Evolutionary conservation across 1,284 basidiomycete species (phyloP).

Genomic region (Tilletiaria anomala): DNA sequence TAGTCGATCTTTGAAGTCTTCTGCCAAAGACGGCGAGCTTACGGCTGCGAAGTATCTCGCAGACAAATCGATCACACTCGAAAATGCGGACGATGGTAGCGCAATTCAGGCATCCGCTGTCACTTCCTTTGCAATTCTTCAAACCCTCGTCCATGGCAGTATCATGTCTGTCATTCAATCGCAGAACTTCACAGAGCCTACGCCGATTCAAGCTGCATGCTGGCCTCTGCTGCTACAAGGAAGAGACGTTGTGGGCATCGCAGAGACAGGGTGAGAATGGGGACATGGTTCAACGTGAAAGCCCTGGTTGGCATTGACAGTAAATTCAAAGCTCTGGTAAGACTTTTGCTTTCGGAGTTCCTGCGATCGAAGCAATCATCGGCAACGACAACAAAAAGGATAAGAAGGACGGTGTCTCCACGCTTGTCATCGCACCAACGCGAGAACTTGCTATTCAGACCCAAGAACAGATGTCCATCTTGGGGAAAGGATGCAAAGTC

Average conservation of each 20-base stretch:
- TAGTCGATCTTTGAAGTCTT: not conserved
- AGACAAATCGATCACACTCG: constrained; percentile 36
- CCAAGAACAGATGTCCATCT: constrained; percentile 62
- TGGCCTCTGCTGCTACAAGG: constrained; percentile 79
- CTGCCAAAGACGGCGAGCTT: not conserved
- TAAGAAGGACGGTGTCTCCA: constrained; percentile 47
- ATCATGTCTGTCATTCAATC: constrained; percentile 48
- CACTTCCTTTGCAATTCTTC: constrained; percentile 60
- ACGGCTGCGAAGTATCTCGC: constrained; percentile 20
- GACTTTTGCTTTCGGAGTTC: constrained; percentile 89
- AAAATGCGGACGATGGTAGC: constrained; percentile 40
- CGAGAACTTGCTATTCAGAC: constrained; percentile 90
- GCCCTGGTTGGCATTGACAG: not conserved
- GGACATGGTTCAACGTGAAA: not conserved
- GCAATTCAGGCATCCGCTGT: constrained; percentile 41
- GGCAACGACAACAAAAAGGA: constrained; percentile 26
- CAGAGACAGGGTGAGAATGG: constrained; percentile 74
- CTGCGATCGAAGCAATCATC: constrained; percentile 60
- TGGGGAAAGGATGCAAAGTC: constrained; percentile 64
- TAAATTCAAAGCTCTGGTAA: constrained; percentile 54
- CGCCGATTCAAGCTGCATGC: constrained; percentile 86
- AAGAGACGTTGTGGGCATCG: constrained; percentile 83
- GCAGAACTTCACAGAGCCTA: constrained; percentile 65
- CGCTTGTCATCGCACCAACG: constrained; percentile 81
- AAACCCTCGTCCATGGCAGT: constrained; percentile 52